Evolutionary conservation across 2,329 filamentous ascomycete genomes (phyloP), one percentile per base, ranked within the genome.

Genomic region (Chrysoporthe deuterocubensis): DNA sequence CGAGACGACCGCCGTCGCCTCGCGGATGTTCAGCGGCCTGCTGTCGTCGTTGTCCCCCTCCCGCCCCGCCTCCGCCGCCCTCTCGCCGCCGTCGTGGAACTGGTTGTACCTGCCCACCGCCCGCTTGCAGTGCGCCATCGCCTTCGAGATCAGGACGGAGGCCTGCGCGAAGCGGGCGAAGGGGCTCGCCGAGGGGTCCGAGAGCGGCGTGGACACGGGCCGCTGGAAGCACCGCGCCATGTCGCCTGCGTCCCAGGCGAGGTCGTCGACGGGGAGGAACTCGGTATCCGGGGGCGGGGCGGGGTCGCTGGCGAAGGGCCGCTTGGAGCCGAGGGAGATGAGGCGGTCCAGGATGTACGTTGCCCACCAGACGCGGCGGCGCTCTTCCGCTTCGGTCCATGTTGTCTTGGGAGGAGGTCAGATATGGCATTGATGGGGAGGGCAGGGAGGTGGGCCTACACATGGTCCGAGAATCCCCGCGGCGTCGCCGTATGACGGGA

Each of bases 111-210:
- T 68, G 3, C 66, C 56, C n/a, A 69, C 42, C 16, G 72, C 70
- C 3, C 62, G 71, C 26, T 74, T 72, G 64, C 75, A 71, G 70
- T 81, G 77, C 6, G 62, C 62, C 11, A 80, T 71, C n/a, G 78
- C 75, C 66, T 75, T 74, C 50, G 76, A 76, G 32, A 80, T 62
- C 60, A 81, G 73, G 26, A 79, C 72, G 26, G 75, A 75, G 26
- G 76, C 74, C 73, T 82, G 80, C 64, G 78, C 80, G 54, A 88
- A 79, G 67, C 85, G 82, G 4, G 83, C 82, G 75, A 85, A 88
- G 52, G 85, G 77, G 26, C 66, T 37, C 16, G 81, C 79, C 65
- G 83, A 72, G 9, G 82, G 72, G 9, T 84, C 82, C 40, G 79
- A 78, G 68, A 84, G 75, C 18, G 85, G 77, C 2, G 81, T 79